Evolutionary conservation across 2,329 filamentous ascomycete genomes (phyloP).

Genomic region (Emmonsiellopsis sp.): DNA sequence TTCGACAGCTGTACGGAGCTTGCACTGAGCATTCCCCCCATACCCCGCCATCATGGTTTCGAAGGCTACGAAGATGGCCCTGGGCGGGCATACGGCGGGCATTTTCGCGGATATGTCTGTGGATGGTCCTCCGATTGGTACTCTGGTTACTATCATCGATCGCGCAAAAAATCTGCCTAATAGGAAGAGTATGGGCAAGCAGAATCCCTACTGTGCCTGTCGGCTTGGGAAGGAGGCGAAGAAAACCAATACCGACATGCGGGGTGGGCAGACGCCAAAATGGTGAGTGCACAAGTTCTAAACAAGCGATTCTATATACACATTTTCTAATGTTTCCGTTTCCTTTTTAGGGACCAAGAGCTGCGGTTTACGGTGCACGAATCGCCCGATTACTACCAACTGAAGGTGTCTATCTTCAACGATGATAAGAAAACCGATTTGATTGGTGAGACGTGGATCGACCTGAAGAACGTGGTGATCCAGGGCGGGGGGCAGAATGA

Average conservation of each 20-base stretch:
- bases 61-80: slow-evolving; percentile 30
- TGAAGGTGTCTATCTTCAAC: slow-evolving; percentile 95
- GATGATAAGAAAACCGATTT: slow-evolving; percentile 97
- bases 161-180: slow-evolving; percentile 96
- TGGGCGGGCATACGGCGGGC: slow-evolving; percentile 71
- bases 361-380: slow-evolving; percentile 93
- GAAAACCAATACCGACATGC: slow-evolving; percentile 88
- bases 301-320: not conserved
- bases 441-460: slow-evolving; percentile 89
- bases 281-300: slow-evolving; percentile 55
- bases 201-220: slow-evolving; percentile 94
- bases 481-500: slow-evolving; percentile 88
- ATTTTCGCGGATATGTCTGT: slow-evolving; percentile 92
- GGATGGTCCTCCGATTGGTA: slow-evolving; percentile 88
- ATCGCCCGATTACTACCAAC: slow-evolving; percentile 87
- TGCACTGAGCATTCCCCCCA: not conserved
- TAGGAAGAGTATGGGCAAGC: slow-evolving; percentile 93
- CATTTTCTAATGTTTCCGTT: not conserved
- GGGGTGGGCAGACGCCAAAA: slow-evolving; percentile 89
- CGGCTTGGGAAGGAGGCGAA: slow-evolving; percentile 92
- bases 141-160: slow-evolving; percentile 84
- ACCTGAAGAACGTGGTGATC: slow-evolving; percentile 70
- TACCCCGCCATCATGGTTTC: slow-evolving; percentile 15
- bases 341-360: slow-evolving; percentile 74
- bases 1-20: not conserved